A percentile compares a stretch with the other conserved stretches of the same genome.
These are phyloP conservation scores for Chenopodium suecicum DNA, from an alignment of 148 eudicot genomes.

Conservation along the genomic window DNA sequence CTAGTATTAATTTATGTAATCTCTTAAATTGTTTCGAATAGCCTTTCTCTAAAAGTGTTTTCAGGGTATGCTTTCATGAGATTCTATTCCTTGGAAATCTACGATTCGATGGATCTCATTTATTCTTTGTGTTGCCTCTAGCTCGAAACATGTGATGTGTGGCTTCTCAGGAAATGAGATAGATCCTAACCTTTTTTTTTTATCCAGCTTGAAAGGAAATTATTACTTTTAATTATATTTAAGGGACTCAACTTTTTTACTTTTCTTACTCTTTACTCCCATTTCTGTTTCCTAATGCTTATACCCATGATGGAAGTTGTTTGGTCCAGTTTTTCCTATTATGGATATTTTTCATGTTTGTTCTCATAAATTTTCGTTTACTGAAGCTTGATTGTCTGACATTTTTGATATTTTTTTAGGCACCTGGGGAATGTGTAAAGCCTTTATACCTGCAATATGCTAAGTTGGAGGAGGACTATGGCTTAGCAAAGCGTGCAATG, in stretches of 20 bases:
- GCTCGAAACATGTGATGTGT: background rate
- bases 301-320: background rate
- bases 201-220: background rate
- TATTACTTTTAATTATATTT: no score
- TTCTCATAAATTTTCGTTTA: background rate
- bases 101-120: background rate
- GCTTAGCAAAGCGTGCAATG: slow-evolving; percentile 93
- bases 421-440: slow-evolving; percentile 88
- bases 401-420: slow-evolving; percentile 40
- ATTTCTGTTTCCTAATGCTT: background rate
- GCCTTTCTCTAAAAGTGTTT: background rate
- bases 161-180: background rate
- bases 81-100: background rate
- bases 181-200: background rate
- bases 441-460: slow-evolving; percentile 87
- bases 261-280: background rate
- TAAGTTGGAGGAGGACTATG: slow-evolving; percentile 86
- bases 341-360: background rate
- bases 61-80: background rate
- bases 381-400: slow-evolving; percentile 5
- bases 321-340: background rate
- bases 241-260: no score
- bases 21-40: background rate
- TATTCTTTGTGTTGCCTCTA: background rate
- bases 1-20: background rate